phyloP scores from a whole-genome alignment of 2,329 filamentous ascomycete genomes.

The Geosmithia putterillii region DNA sequence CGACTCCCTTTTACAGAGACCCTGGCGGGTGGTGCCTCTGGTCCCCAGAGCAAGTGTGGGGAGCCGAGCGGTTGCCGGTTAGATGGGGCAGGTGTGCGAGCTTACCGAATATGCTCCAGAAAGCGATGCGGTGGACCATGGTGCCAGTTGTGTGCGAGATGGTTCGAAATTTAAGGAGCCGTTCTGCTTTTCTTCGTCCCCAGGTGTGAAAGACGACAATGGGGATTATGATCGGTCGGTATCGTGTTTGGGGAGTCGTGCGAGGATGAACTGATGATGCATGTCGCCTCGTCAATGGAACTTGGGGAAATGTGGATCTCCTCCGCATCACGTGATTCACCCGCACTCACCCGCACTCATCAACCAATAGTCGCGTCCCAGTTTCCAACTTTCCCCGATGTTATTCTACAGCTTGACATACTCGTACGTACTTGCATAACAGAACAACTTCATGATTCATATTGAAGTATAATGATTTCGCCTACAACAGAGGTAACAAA shows the following conservation, averaged over 20 bases:
- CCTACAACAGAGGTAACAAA: too few species aligned
- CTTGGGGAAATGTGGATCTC: not conserved
- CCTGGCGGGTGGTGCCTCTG: too few species aligned
- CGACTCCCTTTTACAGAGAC: too few species aligned
- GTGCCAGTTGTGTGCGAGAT: slow-evolving; percentile 15
- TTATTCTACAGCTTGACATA: too few species aligned
- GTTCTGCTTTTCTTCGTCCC: not conserved
- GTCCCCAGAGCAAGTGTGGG: too few species aligned
- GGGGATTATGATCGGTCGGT: not conserved
- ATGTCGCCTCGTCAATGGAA: not conserved
- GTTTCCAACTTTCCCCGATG: not conserved
- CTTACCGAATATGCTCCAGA: slow-evolving; percentile 88
- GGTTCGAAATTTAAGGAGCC: slow-evolving; percentile 1
- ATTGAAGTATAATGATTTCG: too few species aligned
- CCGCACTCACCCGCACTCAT: not conserved
- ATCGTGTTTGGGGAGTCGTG: not conserved
- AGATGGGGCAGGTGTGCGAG: slow-evolving; percentile 10
- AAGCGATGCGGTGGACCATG: slow-evolving; percentile 57
- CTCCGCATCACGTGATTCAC: not conserved
- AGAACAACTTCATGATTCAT: too few species aligned
- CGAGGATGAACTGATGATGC: not conserved
- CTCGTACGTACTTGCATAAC: too few species aligned
- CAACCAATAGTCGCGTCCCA: not conserved
- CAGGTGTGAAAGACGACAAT: not conserved
- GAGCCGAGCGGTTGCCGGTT: not conserved